A percentile compares a stretch with the other conserved stretches of the same genome.
These are phyloP conservation scores for Fraxinus anomala DNA, from an alignment of 257 asterid species.

Conservation along the genomic window DNA sequence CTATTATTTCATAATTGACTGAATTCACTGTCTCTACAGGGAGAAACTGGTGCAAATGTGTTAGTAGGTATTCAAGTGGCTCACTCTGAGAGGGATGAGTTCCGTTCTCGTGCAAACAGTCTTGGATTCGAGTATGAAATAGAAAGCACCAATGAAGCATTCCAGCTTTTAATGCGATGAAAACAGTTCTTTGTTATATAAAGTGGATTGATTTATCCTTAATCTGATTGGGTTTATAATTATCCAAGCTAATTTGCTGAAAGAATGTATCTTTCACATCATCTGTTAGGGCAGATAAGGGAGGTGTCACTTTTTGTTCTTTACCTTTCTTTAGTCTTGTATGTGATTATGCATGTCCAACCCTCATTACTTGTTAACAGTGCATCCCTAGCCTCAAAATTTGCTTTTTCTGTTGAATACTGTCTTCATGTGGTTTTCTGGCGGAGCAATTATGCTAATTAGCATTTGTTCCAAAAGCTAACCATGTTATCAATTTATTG, in stretches of 20 bases:
- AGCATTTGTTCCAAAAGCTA: neutral
- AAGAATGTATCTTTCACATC: neutral
- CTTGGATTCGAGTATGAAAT: slow-evolving; percentile 76
- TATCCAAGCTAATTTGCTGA: neutral
- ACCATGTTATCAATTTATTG: neutral
- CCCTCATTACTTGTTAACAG: neutral
- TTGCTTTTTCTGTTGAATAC: neutral
- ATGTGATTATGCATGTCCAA: neutral
- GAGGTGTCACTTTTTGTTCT: neutral
- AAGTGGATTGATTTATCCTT: neutral
- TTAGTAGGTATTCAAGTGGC: slow-evolving; percentile 88
- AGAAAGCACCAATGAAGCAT: slow-evolving; percentile 71
- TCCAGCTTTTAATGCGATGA: slow-evolving; percentile 78
- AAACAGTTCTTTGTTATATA: neutral
- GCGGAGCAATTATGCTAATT: neutral
- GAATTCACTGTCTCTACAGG: slow-evolving; percentile 42
- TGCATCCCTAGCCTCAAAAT: neutral
- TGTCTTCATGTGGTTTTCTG: neutral
- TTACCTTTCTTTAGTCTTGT: neutral
- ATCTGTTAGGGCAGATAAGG: neutral
- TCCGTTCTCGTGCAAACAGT: slow-evolving; percentile 53
- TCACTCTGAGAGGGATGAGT: slow-evolving; percentile 63
- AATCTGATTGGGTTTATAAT: neutral
- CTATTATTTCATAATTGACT: neutral
- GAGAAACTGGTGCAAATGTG: slow-evolving; percentile 94